Evolutionary conservation across 2,329 filamentous ascomycete species (phyloP).

Genomic region (Talaromyces sp.): DNA sequence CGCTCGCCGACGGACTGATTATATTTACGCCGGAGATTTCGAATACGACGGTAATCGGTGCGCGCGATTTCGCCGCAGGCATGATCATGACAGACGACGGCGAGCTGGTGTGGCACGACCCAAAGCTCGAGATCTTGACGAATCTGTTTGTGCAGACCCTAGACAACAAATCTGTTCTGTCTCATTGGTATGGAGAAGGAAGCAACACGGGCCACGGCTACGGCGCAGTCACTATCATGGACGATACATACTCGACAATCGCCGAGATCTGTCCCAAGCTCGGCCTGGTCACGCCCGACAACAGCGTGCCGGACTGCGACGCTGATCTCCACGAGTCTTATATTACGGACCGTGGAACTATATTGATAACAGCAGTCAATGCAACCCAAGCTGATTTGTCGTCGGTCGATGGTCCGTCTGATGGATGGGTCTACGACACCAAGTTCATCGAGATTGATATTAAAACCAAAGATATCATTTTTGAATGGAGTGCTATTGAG

Average conservation of each 20-base stretch:
- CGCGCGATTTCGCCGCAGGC: not conserved
- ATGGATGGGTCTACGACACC: slow-evolving; percentile 28
- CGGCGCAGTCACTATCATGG: not conserved
- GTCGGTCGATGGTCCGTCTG: slow-evolving; percentile 23
- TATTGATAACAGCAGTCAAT: slow-evolving; percentile 32
- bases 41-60: not conserved
- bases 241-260: not conserved
- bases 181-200: not conserved
- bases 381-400: slow-evolving; percentile 28
- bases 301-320: not conserved
- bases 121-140: not conserved
- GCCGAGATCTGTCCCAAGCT: not conserved
- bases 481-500: slow-evolving; percentile 30
- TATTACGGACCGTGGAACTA: slow-evolving; percentile 27
- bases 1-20: not conserved
- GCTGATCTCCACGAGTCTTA: slow-evolving; percentile 24
- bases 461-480: slow-evolving; percentile 27
- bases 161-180: not conserved
- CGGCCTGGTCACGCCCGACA: not conserved
- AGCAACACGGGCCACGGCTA: no score
- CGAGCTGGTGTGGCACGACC: not conserved
- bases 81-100: not conserved
- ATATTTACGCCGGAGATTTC: not conserved
- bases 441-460: slow-evolving; percentile 32
- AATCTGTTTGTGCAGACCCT: not conserved